These are phyloP conservation scores for Penicillium sp. DNA, from an alignment of 2,329 filamentous ascomycete species.

Conservation along the genomic window DNA sequence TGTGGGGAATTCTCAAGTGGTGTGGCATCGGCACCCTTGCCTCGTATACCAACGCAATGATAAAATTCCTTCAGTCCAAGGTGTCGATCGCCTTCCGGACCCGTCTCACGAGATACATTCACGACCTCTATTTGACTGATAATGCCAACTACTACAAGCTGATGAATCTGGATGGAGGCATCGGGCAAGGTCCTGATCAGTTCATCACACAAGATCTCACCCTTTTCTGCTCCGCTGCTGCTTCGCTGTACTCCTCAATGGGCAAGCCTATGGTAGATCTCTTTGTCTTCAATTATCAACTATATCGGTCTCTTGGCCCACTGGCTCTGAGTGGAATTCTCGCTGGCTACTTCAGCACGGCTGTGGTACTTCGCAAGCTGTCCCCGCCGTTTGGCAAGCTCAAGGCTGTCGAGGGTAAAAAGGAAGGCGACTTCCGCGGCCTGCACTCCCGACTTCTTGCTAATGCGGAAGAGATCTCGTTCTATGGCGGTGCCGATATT, in stretches of 20 bases:
- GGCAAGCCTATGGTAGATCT: constrained; percentile 98
- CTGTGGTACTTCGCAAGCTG: constrained; percentile 79
- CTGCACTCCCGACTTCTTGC: constrained; percentile 89
- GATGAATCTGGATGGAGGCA: constrained; percentile 85
- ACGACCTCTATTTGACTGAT: constrained; percentile 93
- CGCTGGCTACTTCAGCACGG: constrained; percentile 92
- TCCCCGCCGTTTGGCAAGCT: constrained; percentile 96
- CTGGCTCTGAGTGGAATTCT: constrained; percentile 81
- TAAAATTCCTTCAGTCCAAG: constrained; percentile 97
- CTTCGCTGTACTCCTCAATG: constrained; percentile 89
- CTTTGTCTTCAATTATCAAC: constrained; percentile 96
- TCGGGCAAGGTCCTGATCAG: constrained; percentile 89
- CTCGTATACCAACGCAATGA: constrained; percentile 98
- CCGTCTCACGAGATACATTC: constrained; percentile 90
- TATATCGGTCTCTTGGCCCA: constrained; percentile 87
- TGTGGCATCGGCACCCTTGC: constrained; percentile 89
- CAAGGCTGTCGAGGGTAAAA: constrained; percentile 91
- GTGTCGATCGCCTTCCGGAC: constrained; percentile 98
- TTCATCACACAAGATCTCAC: constrained; percentile 98
- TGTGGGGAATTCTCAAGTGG: constrained; percentile 92
- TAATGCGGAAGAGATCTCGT: constrained; percentile 96
- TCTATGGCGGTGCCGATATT: constrained; percentile 93
- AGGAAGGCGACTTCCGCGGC: constrained; percentile 91
- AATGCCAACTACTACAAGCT: constrained; percentile 97
- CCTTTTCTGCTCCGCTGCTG: constrained; percentile 88